Percentiles rank a stretch among this genome's conserved stretches.
Conservation (phyloP, 371 early-diverging fungal species). For the Mucor plumbeus region DNA sequence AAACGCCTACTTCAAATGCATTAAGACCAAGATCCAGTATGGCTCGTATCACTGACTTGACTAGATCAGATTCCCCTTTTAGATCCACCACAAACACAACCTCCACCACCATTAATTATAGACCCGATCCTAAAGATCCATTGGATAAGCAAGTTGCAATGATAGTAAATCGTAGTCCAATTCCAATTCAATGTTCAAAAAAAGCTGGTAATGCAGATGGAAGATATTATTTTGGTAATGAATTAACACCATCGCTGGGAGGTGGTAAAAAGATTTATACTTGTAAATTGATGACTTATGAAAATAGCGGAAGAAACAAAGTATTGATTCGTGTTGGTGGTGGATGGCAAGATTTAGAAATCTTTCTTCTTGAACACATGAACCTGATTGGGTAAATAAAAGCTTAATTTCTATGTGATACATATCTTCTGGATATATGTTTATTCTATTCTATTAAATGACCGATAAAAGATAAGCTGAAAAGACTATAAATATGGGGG, state of each 20-base stretch:
- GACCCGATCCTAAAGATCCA: slow-evolving; percentile 55
- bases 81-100: slow-evolving; percentile 36
- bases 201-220: slow-evolving; percentile 48
- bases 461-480: slow-evolving; percentile 6
- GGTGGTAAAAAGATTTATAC: slow-evolving; percentile 53
- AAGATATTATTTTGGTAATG: slow-evolving; percentile 67
- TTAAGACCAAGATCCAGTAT: slow-evolving; percentile 11
- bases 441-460: slow-evolving; percentile 5
- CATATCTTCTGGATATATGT: background rate
- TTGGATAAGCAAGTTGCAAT: slow-evolving; percentile 61
- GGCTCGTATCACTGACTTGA: background rate
- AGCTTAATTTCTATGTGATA: slow-evolving; percentile 3
- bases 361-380: slow-evolving; percentile 50
- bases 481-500: slow-evolving; percentile 1
- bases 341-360: slow-evolving; percentile 73
- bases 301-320: slow-evolving; percentile 48
- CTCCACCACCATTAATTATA: slow-evolving; percentile 33
- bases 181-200: slow-evolving; percentile 52
- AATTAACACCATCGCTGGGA: slow-evolving; percentile 45
- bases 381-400: slow-evolving; percentile 11
- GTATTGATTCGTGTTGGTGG: slow-evolving; percentile 72
- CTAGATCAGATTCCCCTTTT: slow-evolving; percentile 31
- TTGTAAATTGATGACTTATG: slow-evolving; percentile 56
- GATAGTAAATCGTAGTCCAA: slow-evolving; percentile 57
- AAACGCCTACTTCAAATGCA: slow-evolving; percentile 22